phyloP scores from a whole-genome alignment of 768 basidiomycete species.

The Suillus clintonianus region DNA sequence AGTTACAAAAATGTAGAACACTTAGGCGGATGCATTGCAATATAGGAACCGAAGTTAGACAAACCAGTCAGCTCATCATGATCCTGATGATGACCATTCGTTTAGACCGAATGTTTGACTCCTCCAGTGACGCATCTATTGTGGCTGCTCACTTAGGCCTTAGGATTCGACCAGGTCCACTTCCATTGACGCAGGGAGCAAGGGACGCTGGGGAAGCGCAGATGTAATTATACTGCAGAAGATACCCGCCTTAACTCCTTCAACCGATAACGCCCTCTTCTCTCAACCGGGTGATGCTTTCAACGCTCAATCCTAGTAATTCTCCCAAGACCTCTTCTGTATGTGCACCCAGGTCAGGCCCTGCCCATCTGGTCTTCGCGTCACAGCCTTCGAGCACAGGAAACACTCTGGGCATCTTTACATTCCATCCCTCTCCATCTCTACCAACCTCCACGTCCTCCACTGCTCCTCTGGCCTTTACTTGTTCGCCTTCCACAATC shows the following conservation, averaged over 20 bases:
- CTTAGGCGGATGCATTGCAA: not conserved
- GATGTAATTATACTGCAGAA: not conserved
- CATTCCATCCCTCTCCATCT: slow-evolving; percentile 50
- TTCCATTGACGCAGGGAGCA: too few species aligned
- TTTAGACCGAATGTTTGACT: too few species aligned
- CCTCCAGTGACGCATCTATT: too few species aligned
- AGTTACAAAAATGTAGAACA: not conserved
- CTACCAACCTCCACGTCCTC: slow-evolving; percentile 57
- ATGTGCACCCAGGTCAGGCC: slow-evolving; percentile 65
- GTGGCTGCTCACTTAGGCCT: too few species aligned
- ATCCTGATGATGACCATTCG: too few species aligned
- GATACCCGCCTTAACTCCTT: not conserved
- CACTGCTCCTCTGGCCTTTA: slow-evolving; percentile 54
- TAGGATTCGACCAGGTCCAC: too few species aligned
- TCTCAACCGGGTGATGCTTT: slow-evolving; percentile 41
- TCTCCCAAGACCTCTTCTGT: slow-evolving; percentile 52
- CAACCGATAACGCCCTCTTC: slow-evolving; percentile 41
- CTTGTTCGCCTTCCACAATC: slow-evolving; percentile 59
- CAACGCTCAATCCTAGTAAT: slow-evolving; percentile 40
- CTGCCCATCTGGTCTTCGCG: slow-evolving; percentile 64
- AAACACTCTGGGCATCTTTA: slow-evolving; percentile 69
- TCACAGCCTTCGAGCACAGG: slow-evolving; percentile 63
- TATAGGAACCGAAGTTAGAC: too few species aligned
- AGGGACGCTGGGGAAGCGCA: too few species aligned
- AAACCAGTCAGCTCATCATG: too few species aligned